A percentile compares a stretch with the other conserved stretches of the same genome.
Conservation (phyloP, 106 monocot genomes). For the Allium cepa region DNA sequence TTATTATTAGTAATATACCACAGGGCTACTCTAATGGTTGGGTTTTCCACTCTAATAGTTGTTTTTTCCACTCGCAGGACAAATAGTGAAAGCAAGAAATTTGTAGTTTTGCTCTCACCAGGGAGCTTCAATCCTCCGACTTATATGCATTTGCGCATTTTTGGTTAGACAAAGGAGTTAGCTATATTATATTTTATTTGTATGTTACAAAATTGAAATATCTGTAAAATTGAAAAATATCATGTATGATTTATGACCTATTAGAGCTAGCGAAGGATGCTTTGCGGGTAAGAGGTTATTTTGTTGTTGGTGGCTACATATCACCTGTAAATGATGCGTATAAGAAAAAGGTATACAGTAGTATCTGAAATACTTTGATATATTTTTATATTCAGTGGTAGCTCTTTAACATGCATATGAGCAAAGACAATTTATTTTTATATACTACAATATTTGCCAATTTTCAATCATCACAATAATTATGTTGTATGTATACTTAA, state of each 20-base stretch:
- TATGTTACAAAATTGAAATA: too few species aligned
- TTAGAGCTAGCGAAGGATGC: constrained; percentile 13
- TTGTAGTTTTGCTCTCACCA: constrained; percentile 39
- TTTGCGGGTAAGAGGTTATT: constrained; percentile 23
- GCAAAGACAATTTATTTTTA: neutral
- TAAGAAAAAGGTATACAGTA: constrained; percentile 52
- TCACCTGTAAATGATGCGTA: constrained; percentile 92
- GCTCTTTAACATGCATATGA: neutral
- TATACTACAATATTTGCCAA: neutral
- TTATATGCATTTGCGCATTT: constrained; percentile 82
- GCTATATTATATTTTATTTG: too few species aligned
- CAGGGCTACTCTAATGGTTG: too few species aligned
- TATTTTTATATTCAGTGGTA: neutral
- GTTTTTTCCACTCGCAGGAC: neutral
- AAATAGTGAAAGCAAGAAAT: constrained; percentile 9
- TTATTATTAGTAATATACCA: too few species aligned
- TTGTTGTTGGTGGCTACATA: constrained; percentile 74
- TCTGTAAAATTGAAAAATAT: too few species aligned
- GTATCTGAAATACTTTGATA: neutral
- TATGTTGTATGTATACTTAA: neutral
- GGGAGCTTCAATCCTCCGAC: constrained; percentile 86
- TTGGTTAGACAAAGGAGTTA: constrained; percentile 22
- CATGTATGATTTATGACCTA: too few species aligned
- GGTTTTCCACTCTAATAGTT: neutral
- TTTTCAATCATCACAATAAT: too few species aligned